phyloP scores from a whole-genome alignment of 768 basidiomycete species.

The Cytidiella melzeri region DNA sequence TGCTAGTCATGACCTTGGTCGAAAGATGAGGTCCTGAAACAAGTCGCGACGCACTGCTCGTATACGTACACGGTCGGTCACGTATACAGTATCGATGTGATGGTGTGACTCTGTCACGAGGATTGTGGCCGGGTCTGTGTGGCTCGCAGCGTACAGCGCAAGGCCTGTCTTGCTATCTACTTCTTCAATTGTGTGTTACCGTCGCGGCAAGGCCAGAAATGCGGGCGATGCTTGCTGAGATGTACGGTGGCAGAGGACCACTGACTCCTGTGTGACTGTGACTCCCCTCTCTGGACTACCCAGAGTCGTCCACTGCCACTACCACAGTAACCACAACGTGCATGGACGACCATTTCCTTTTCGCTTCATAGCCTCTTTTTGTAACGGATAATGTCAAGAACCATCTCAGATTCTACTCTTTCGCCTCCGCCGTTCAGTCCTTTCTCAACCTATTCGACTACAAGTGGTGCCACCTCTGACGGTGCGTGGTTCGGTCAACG shows the following conservation, averaged over 20 bases:
- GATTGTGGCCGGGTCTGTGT: too few species aligned
- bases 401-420: conserved; percentile 30
- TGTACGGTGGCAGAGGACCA: neutral
- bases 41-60: too few species aligned
- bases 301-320: neutral
- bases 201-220: too few species aligned
- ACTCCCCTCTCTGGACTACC: conserved; percentile 1
- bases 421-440: conserved; percentile 34
- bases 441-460: conserved; percentile 27
- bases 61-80: too few species aligned
- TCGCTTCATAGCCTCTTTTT: conserved; percentile 11
- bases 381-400: conserved; percentile 23
- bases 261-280: neutral
- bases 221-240: too few species aligned
- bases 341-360: conserved; percentile 21
- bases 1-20: too few species aligned
- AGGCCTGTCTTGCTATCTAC: too few species aligned
- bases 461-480: conserved; percentile 32
- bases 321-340: conserved; percentile 8
- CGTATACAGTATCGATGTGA: too few species aligned
- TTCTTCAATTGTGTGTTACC: too few species aligned
- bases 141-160: too few species aligned
- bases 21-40: too few species aligned
- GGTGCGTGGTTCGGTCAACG: conserved; percentile 19
- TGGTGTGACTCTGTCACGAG: too few species aligned